These are phyloP conservation scores for Debaryomycetaceae sp. DNA, from an alignment of 1,139 yeast species.

Conservation along the genomic window DNA sequence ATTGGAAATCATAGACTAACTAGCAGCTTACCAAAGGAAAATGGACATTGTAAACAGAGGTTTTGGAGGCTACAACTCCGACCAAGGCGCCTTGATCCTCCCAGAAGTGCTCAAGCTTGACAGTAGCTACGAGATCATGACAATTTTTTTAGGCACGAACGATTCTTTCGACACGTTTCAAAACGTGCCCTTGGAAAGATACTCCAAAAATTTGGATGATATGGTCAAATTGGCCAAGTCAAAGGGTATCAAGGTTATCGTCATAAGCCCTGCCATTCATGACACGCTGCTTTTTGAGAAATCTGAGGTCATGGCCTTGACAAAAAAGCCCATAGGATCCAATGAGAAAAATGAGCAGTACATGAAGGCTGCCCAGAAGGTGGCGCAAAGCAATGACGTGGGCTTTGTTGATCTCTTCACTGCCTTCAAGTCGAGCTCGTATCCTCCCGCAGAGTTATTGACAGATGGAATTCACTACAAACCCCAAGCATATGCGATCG, in stretches of 20 bases:
- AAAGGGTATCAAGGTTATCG: conserved; percentile 43
- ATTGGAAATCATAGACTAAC: conserved; percentile 4
- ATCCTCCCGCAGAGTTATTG: conserved; percentile 17
- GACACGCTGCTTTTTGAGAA: conserved; percentile 24
- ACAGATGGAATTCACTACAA: conserved; percentile 69
- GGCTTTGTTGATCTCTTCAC: conserved; percentile 54
- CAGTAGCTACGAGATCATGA: conserved; percentile 35
- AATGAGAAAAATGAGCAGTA: conserved; percentile 37
- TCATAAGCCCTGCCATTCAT: conserved; percentile 64
- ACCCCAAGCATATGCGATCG: conserved; percentile 53
- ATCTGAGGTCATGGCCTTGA: no score
- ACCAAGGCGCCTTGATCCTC: conserved; percentile 43
- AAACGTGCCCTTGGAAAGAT: conserved; percentile 49
- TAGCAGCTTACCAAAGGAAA: conserved; percentile 38
- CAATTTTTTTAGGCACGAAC: conserved; percentile 73
- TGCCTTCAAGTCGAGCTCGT: conserved; percentile 26
- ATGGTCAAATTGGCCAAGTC: conserved; percentile 36
- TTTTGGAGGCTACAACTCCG: conserved; percentile 57
- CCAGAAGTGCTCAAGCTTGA: conserved; percentile 46
- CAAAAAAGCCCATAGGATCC: conserved; percentile 31
- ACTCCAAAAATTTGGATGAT: conserved; percentile 37
- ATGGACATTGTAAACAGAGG: conserved; percentile 60
- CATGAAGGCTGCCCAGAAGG: conserved; percentile 41
- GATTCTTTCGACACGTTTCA: conserved; percentile 57
- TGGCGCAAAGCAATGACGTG: conserved; percentile 42